Base-by-base conservation (phyloP, 176 grass and related monocot species). In the maize (Zea mays) region DNA sequence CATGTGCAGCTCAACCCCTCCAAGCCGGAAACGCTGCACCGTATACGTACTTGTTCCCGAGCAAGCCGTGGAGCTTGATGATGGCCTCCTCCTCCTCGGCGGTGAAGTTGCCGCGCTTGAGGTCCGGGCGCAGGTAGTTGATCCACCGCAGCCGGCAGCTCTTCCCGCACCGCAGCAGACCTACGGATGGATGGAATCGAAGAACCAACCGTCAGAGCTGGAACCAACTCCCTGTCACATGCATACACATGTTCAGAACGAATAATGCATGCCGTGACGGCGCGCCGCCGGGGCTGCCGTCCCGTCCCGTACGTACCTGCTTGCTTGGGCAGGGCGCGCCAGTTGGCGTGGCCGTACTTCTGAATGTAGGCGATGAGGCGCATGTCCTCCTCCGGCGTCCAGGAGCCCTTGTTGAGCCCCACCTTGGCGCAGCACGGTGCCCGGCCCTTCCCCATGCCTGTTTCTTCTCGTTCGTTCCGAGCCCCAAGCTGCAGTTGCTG, bases 351-450 rank as follows among this genome's bases (percentile, higher is more conserved):
- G 67, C 93, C 93, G 73, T 83, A 87, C 86, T 87, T 91, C 1
- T 41, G 88, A 68, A 97, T 88, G 88, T 90, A 89, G 48, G 86
- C 65, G 67, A 97, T 54, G 74, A 97, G 93, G 10, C 88, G 83
- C 66, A 87, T 80, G 79, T 97, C 93, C 71, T 97, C 93, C 81
- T 89, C 90, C 35, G 77, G 81, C 57, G 90, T 93, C 93, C 93
- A 97, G 2, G 93, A 93, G 1, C 93, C 93, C 84, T 42, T 97
- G 88, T 97, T 97, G 33, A 97, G 86, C 7, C 93, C 93, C 2
- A 97, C 86, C 88, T 97, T 97, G 36, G 88, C 88, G 63, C 93
- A 97, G 84, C 93, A 97, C 64, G 93, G 93, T 54, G 93, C 90
- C 35, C 92, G 67, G 5, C 92, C 92, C 77, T 85, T 86, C 42